phyloP scores from a whole-genome alignment of 257 asterid genomes.

The Anisodus acutangulus region DNA sequence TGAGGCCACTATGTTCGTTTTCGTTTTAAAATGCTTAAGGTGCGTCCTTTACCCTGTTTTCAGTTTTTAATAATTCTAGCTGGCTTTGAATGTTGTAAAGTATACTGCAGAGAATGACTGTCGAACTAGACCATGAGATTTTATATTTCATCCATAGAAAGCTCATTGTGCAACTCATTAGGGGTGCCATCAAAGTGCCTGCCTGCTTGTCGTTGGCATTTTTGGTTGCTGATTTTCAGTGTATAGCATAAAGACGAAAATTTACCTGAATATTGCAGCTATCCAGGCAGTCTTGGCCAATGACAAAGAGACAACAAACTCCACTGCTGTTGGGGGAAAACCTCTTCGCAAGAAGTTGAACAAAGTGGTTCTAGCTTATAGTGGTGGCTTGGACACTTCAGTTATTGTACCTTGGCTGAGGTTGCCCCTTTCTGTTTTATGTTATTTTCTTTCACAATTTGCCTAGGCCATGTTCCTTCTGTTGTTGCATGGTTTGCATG shows the following conservation, averaged over 20 bases:
- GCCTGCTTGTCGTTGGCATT: background rate
- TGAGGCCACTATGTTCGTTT: background rate
- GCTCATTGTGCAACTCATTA: background rate
- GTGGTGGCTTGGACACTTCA: slow-evolving; percentile 97
- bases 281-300: slow-evolving; percentile 69
- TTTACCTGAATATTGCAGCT: slow-evolving; percentile 47
- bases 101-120: slow-evolving; percentile 7
- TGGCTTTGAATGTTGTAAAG: background rate
- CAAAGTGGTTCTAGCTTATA: slow-evolving; percentile 93
- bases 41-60: background rate
- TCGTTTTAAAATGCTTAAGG: background rate
- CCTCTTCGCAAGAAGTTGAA: slow-evolving; percentile 65
- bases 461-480: background rate
- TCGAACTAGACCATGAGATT: background rate
- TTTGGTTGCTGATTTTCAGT: background rate
- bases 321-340: slow-evolving; percentile 49
- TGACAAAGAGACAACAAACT: slow-evolving; percentile 54
- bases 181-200: background rate
- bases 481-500: background rate
- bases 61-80: background rate
- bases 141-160: no score
- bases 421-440: slow-evolving; percentile 40
- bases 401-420: slow-evolving; percentile 99
- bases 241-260: background rate
- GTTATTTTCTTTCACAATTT: background rate